Percentiles rank a stretch among this genome's conserved stretches.
These are phyloP conservation scores for Delphinella strobiligena DNA, from an alignment of 2,329 filamentous ascomycete genomes.

Conservation along the genomic window DNA sequence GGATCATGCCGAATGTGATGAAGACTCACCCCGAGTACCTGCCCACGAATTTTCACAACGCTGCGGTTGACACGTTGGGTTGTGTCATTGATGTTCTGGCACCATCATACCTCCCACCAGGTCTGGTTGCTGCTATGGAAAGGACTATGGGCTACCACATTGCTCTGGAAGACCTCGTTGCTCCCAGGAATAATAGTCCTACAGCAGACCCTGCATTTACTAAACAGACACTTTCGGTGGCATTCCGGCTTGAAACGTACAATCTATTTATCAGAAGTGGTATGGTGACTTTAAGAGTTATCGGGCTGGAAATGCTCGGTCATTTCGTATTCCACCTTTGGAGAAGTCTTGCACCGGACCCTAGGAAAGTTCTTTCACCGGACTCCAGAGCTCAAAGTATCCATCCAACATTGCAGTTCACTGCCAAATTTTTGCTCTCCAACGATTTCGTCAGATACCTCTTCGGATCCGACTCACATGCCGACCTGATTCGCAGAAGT, in stretches of 20 bases:
- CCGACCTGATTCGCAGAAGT: conserved; percentile 72
- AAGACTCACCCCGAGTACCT: not conserved
- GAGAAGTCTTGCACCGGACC: conserved; percentile 28
- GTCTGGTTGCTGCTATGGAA: conserved; percentile 1
- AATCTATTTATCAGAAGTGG: conserved; percentile 67
- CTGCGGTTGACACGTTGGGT: not conserved
- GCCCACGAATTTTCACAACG: not conserved
- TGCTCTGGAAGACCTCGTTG: conserved; percentile 10
- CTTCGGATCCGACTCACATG: conserved; percentile 80
- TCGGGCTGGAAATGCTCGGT: conserved; percentile 65
- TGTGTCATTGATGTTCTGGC: not conserved
- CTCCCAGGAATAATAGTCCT: conserved; percentile 34
- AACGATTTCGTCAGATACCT: conserved; percentile 75
- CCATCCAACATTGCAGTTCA: conserved; percentile 49
- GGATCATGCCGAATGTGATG: not conserved
- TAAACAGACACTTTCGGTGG: conserved; percentile 23
- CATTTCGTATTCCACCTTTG: conserved; percentile 56
- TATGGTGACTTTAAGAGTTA: conserved; percentile 81
- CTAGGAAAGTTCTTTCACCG: not conserved
- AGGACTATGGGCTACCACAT: conserved; percentile 6
- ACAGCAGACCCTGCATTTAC: not conserved
- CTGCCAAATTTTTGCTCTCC: conserved; percentile 56
- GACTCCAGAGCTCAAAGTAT: conserved; percentile 11
- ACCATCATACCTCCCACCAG: not conserved
- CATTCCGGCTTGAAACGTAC: conserved; percentile 60